Conservation (phyloP, 257 asterid genomes). For the Fraxinus pennsylvanica region DNA sequence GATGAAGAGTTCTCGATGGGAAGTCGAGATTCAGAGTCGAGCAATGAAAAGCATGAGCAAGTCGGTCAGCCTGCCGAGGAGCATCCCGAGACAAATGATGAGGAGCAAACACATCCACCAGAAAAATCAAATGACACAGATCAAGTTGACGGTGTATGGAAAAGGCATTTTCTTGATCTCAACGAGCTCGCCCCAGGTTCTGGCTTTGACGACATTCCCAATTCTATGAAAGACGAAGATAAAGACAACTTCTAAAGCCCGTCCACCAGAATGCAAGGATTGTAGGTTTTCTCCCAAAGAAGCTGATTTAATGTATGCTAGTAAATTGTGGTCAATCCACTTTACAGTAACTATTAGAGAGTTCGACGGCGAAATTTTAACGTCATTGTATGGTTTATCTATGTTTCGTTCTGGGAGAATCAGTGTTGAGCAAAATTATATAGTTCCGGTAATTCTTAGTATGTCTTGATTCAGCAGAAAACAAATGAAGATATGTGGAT, state of each 20-base stretch:
- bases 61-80: conserved; percentile 39
- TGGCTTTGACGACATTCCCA: conserved; percentile 75
- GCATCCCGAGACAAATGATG: conserved; percentile 40
- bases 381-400: conserved; percentile 42
- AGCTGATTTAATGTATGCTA: conserved; percentile 47
- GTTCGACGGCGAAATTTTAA: conserved; percentile 45
- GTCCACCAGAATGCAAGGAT: conserved; percentile 20
- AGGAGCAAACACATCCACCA: conserved; percentile 32
- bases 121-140: conserved; percentile 40
- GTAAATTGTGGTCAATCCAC: conserved; percentile 34
- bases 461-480: conserved; percentile 16
- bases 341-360: conserved; percentile 37
- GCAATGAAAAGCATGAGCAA: conserved; percentile 40
- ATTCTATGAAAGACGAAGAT: conserved; percentile 52
- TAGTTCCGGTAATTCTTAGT: conserved; percentile 59
- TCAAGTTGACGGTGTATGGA: conserved; percentile 43
- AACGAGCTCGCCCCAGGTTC: conserved; percentile 93
- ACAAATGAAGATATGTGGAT: conserved; percentile 37
- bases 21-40: conserved; percentile 58
- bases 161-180: conserved; percentile 79
- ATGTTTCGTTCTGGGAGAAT: conserved; percentile 49
- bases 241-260: conserved; percentile 42
- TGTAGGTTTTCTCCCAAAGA: conserved; percentile 33
- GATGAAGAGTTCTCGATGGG: conserved; percentile 48
- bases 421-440: conserved; percentile 42